Base-by-base conservation (phyloP, 2,329 filamentous ascomycete species). In the Microcyclosporella mali region DNA sequence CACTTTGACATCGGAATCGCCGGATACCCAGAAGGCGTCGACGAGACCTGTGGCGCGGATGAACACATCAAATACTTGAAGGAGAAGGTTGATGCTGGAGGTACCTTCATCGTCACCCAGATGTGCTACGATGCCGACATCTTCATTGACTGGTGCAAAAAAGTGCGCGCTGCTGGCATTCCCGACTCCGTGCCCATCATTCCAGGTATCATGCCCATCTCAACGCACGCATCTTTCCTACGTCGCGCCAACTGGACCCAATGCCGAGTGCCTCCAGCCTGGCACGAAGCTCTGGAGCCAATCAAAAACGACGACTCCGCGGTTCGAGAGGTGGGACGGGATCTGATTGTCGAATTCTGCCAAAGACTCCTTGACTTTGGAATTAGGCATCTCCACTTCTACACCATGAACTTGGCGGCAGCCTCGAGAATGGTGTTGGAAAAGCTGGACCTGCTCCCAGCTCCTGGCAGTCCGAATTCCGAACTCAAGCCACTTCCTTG, bases 71-170 rank as follows among this genome's bases (percentile, higher is more conserved):
- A 92, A 52, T 92, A 97, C 65, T 70, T 98, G 60, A 97, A 97
- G 71, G 85, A 97, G 66, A 98, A 98, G 72, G 83, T 97, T 27
- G 92, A 98, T 63, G 86, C 87, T 46, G 92, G 92, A 39, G 89
- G 84, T 49, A 84, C 85, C 6, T 98, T 97, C 64, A 85, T 98
- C 51, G 86, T 98, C 41, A 97, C 92, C 0, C 92, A 98, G 70
- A 98, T 98, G 92, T 97, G 97, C 70, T 98, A 98, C 72, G 90
- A 98, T 60, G 89, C 81, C 37, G 90, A 98, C 60, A 90, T 92
- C 62, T 98, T 98, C 68, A 69, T 97, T 41, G 78, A 82, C 40
- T 98, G 92, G 92, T 85, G 94, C 29, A 73, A 78, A 55, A 92
- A 86, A 63, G 88, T 90, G 46, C 84, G 89, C 37, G 87, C 82